Base-by-base conservation (phyloP, 2,329 filamentous ascomycete genomes). In the Aspergillus hortae region DNA sequence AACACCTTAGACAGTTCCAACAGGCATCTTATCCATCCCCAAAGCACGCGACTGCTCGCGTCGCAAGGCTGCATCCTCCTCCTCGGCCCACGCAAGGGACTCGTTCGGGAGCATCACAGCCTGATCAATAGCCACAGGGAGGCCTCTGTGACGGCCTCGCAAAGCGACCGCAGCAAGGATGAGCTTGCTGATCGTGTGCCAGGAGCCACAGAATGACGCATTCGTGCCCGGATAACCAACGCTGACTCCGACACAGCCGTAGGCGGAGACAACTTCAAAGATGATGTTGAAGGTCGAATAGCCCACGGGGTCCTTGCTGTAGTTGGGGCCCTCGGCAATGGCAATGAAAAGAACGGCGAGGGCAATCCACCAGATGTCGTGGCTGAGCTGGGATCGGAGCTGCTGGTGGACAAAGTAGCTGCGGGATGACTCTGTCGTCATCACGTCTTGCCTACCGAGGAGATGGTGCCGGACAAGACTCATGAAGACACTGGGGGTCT, bases 351-450 rank as follows among this genome's bases (percentile, higher is more conserved):
- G 74, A 11, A 85, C 76, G 2, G 82, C 81, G 0, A 86, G 67
- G 3, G 82, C 78, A 12, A 88, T 80, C 72, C 79, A 83, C 84
- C 85, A 87, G 14, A 88, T 72, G 61, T 88, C 85, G 64, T 87
- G 83, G 27, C 82, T 80, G 2, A 88, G 76, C 64, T 88, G 85
- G 5, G 79, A 79, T n/a, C 82, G 79, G 19, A 87, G 72, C 62
- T 87, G 83, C 55, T 80, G 76, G 38, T 75, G 74, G 12, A 83
- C 70, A 48, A 82, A 80, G 54, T 75, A 76, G 49, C 74, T 70
- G 12, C 71, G 75, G 6, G 74, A 77, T 6, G 58, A 60, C 40
- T 71, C 66, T 6, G 55, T 52, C 25, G 48, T 47, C 9, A 56
- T 53, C 2, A 33, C 47, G 9, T 54, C 56, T 12, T 59, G 61